These are phyloP conservation scores for Wickerhamomyces alni DNA, from an alignment of 805 yeast species.

Conservation along the genomic window DNA sequence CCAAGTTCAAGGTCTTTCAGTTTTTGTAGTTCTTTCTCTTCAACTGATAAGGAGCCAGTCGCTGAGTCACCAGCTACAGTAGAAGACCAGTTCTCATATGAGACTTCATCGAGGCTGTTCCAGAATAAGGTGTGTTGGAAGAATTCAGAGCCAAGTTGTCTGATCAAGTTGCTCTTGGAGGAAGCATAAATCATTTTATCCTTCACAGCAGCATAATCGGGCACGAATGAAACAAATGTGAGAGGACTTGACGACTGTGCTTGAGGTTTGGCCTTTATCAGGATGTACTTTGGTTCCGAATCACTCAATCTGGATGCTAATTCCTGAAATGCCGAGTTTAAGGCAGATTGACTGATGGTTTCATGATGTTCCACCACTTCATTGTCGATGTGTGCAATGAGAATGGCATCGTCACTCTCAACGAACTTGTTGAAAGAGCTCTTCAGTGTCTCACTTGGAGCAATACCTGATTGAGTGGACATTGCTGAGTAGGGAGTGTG, in stretches of 20 bases:
- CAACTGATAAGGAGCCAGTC: slow-evolving; percentile 47
- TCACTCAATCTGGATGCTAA: slow-evolving; percentile 28
- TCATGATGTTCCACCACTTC: slow-evolving; percentile 31
- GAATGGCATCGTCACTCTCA: slow-evolving; percentile 27
- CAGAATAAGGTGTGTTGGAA: slow-evolving; percentile 28
- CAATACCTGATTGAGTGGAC: slow-evolving; percentile 67
- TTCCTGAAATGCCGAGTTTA: slow-evolving; percentile 30
- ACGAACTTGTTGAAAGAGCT: slow-evolving; percentile 38
- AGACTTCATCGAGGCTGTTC: slow-evolving; percentile 29
- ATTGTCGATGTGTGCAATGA: slow-evolving; percentile 31
- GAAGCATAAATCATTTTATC: slow-evolving; percentile 93
- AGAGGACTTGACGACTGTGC: slow-evolving; percentile 17
- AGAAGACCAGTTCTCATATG: slow-evolving; percentile 40
- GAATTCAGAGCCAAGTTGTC: slow-evolving; percentile 58
- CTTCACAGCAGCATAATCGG: slow-evolving; percentile 77
- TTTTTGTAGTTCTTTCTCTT: slow-evolving; percentile 46
- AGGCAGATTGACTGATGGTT: slow-evolving; percentile 24
- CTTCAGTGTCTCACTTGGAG: slow-evolving; percentile 37
- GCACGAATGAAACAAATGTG: slow-evolving; percentile 76
- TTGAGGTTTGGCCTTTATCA: slow-evolving; percentile 32
- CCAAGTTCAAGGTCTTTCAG: slow-evolving; percentile 39
- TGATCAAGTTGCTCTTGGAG: slow-evolving; percentile 68
- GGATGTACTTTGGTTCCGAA: slow-evolving; percentile 43
- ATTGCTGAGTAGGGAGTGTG: no score
- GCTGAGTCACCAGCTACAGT: slow-evolving; percentile 30